phyloP scores from a whole-genome alignment of 2,329 filamentous ascomycete genomes.

The Paecilomyces formosus region DNA sequence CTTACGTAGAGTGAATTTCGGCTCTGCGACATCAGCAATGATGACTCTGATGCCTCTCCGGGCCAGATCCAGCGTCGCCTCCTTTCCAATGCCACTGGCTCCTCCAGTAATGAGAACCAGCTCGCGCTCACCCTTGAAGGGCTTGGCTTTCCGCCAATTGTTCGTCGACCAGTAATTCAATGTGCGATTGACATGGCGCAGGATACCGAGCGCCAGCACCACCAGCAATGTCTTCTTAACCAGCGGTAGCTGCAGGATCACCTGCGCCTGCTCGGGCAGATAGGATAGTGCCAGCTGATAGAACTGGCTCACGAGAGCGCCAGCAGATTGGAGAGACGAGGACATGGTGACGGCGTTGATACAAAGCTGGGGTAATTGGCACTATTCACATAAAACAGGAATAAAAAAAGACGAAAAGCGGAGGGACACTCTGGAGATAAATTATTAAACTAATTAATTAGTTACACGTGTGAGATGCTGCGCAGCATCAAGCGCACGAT shows the following conservation, averaged over 20 bases:
- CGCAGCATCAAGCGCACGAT: neutral
- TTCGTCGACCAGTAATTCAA: constrained; percentile 22
- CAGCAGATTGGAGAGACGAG: neutral
- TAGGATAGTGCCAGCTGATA: neutral
- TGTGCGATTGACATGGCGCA: constrained; percentile 20
- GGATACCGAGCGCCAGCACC: constrained; percentile 12
- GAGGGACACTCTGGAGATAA: neutral
- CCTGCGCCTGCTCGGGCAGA: neutral
- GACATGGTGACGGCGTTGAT: neutral
- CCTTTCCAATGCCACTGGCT: constrained; percentile 31
- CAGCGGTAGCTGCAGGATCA: neutral
- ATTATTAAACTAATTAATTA: neutral
- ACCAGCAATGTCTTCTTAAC: constrained; percentile 13
- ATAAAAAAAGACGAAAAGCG: neutral
- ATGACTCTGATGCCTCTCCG: constrained; percentile 21
- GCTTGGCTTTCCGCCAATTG: constrained; percentile 18
- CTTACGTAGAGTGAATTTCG: constrained; percentile 21
- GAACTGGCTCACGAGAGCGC: neutral
- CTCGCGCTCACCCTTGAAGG: constrained; percentile 10
- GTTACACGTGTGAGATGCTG: neutral
- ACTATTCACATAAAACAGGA: neutral
- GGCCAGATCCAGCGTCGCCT: constrained; percentile 25
- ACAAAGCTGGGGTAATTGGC: neutral
- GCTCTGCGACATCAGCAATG: constrained; percentile 31
- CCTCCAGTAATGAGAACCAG: constrained; percentile 31